Conservation (phyloP, 2,329 filamentous ascomycete genomes). For the Calonectria pseudoturangicola region DNA sequence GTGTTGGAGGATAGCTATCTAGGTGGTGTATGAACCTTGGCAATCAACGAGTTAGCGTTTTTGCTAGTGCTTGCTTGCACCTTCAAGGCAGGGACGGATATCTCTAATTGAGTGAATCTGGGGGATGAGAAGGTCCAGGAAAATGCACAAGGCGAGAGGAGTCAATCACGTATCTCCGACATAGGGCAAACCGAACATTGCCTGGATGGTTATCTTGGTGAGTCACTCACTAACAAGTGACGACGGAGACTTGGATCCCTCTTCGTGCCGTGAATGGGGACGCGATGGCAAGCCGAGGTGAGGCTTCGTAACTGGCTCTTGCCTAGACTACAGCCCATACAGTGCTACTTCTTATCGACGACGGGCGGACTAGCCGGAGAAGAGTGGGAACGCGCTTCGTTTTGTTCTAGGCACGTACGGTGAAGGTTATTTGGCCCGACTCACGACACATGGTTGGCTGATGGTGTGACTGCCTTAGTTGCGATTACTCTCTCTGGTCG, state of each 20-base stretch:
- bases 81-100: background rate
- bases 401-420: conserved; percentile 9
- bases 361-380: background rate
- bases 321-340: background rate
- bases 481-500: too few species aligned
- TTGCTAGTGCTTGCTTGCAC: background rate
- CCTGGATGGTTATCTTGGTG: background rate
- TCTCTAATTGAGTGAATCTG: background rate
- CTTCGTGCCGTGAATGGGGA: conserved; percentile 27
- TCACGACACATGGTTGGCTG: conserved; percentile 17
- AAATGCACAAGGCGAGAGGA: background rate
- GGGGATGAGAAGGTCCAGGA: background rate
- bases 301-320: background rate
- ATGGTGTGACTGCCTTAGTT: background rate
- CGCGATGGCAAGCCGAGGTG: background rate
- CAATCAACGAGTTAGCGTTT: background rate
- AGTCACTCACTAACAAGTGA: conserved; percentile 18
- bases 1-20: background rate
- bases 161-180: background rate
- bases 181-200: background rate
- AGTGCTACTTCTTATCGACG: conserved; percentile 14
- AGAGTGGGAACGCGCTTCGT: background rate
- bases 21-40: background rate
- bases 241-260: background rate
- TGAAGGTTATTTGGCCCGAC: conserved; percentile 18